A percentile compares a stretch with the other conserved stretches of the same genome.
Conservation (phyloP, 805 yeast species). For the Candida krabiensis region DNA sequence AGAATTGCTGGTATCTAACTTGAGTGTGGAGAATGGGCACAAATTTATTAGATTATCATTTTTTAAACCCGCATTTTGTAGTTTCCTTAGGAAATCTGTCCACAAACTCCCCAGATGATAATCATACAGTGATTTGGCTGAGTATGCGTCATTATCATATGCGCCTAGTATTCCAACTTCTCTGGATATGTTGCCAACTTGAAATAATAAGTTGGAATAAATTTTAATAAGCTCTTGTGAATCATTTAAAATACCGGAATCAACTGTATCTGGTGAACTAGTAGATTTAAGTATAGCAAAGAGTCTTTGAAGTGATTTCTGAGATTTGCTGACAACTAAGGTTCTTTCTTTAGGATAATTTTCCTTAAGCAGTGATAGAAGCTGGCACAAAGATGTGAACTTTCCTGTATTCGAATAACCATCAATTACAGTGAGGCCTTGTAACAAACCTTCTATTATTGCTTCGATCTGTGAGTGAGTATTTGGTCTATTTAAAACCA, state of each 20-base stretch:
- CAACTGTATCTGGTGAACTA: background rate
- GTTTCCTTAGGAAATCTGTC: constrained; percentile 25
- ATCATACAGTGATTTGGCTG: constrained; percentile 35
- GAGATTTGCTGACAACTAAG: constrained; percentile 28
- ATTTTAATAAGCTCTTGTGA: background rate
- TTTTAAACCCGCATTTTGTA: constrained; percentile 16
- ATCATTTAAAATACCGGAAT: background rate
- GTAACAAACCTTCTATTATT: constrained; percentile 4
- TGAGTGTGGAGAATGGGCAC: constrained; percentile 32
- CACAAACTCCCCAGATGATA: constrained; percentile 24
- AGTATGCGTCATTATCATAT: constrained; percentile 38
- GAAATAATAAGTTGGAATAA: constrained; percentile 14
- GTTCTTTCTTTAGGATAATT: constrained; percentile 28
- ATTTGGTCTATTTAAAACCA: background rate
- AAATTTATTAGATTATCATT: constrained; percentile 26
- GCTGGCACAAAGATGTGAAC: constrained; percentile 28
- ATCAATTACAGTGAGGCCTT: constrained; percentile 19
- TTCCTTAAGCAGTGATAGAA: constrained; percentile 21
- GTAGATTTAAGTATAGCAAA: background rate
- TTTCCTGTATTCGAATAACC: constrained; percentile 32
- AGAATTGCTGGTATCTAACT: too few relatives aligned
- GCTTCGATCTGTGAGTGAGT: constrained; percentile 5
- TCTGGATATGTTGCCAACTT: constrained; percentile 33
- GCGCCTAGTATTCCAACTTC: constrained; percentile 33
- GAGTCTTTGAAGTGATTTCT: constrained; percentile 22